These are phyloP conservation scores for Sporothrix euskadiensis DNA, from an alignment of 2,329 filamentous ascomycete species.

Conservation along the genomic window DNA sequence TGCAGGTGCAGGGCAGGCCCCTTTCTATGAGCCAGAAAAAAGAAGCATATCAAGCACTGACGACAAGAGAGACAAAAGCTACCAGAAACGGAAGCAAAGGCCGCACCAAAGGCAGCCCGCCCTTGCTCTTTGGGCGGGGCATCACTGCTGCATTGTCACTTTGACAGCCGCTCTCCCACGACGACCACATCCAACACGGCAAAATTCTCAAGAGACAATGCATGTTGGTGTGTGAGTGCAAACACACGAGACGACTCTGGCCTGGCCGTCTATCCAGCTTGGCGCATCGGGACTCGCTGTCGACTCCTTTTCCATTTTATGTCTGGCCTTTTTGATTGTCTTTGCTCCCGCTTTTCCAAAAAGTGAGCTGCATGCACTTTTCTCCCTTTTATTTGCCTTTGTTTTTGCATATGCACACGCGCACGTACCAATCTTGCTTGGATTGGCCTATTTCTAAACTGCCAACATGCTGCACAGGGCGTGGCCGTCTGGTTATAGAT, in stretches of 20 bases:
- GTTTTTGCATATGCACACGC: constrained; percentile 4
- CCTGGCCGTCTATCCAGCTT: neutral
- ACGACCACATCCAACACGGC: neutral
- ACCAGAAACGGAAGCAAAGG: constrained; percentile 1
- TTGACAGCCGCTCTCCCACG: neutral
- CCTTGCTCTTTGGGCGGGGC: neutral
- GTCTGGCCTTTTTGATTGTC: neutral
- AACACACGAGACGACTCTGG: neutral
- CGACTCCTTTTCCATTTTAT: neutral
- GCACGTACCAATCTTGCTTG: neutral
- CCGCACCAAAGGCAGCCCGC: neutral
- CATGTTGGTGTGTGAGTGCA: too few relatives aligned
- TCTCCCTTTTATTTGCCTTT: neutral
- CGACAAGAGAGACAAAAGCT: neutral
- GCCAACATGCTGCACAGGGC: neutral
- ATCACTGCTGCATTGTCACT: neutral
- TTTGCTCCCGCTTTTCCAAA: neutral
- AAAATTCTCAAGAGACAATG: too few relatives aligned
- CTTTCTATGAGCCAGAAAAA: neutral
- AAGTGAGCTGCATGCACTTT: neutral
- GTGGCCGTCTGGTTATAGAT: neutral
- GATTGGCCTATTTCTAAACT: neutral
- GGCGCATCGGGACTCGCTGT: constrained; percentile 4
- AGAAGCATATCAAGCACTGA: neutral
- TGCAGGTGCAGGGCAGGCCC: neutral